phyloP scores from a whole-genome alignment of 140 eudicot genomes.

The Flaveria floridana region DNA sequence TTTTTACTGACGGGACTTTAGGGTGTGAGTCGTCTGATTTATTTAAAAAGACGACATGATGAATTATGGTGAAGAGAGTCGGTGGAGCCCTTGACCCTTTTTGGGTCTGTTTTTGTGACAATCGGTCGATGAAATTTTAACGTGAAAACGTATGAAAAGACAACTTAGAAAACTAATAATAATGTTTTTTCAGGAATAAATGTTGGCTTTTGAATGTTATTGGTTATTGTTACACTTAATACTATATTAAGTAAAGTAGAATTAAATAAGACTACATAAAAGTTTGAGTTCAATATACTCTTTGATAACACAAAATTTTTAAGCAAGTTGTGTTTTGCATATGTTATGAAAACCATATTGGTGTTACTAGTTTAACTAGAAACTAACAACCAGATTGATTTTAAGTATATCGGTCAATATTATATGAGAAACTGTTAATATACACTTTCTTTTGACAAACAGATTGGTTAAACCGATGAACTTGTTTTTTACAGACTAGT shows the following conservation, averaged over 20 bases:
- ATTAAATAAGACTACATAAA: neutral
- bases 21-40: too few species aligned
- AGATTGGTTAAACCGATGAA: neutral
- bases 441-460: neutral
- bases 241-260: neutral
- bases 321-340: neutral
- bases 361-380: neutral
- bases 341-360: neutral
- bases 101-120: neutral
- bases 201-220: neutral
- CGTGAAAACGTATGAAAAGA: too few species aligned
- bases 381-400: neutral
- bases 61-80: neutral
- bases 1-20: too few species aligned
- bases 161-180: neutral
- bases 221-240: neutral
- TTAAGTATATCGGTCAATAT: neutral
- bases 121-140: too few species aligned
- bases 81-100: neutral
- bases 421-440: neutral
- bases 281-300: neutral
- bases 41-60: neutral
- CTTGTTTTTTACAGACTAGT: slow-evolving; percentile 37
- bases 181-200: neutral
- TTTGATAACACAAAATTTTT: neutral